Evolutionary conservation across 2,329 filamentous ascomycete genomes (phyloP).

Genomic region (Plectosphaerella plurivora): DNA sequence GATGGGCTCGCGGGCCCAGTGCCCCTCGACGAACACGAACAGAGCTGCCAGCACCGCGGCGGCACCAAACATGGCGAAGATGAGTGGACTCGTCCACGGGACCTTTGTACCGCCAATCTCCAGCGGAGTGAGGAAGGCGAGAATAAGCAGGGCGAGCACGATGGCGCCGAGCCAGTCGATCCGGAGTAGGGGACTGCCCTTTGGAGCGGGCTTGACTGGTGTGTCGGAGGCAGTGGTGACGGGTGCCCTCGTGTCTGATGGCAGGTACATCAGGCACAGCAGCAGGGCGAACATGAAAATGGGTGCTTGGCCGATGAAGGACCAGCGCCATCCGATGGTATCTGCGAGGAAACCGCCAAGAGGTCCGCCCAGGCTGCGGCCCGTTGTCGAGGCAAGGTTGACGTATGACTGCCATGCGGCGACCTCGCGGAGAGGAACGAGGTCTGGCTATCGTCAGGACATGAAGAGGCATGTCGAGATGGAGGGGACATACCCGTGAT

Average conservation of each 20-base stretch:
- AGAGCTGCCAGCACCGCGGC: conserved; percentile 21
- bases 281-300: conserved; percentile 49
- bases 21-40: conserved; percentile 23
- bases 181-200: conserved; percentile 22
- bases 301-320: conserved; percentile 58
- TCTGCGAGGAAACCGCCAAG: conserved; percentile 61
- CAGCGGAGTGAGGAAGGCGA: conserved; percentile 32
- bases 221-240: background rate
- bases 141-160: conserved; percentile 47
- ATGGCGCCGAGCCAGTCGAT: conserved; percentile 56
- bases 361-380: conserved; percentile 47
- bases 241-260: conserved; percentile 21
- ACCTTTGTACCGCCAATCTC: conserved; percentile 33
- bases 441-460: conserved; percentile 25
- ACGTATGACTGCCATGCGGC: conserved; percentile 50
- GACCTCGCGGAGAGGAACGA: conserved; percentile 47
- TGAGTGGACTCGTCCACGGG: conserved; percentile 29
- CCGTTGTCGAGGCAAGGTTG: conserved; percentile 46
- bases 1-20: conserved; percentile 47
- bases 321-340: conserved; percentile 63
- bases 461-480: background rate
- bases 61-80: conserved; percentile 23
- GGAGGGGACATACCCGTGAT: conserved; percentile 36
- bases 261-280: conserved; percentile 47
- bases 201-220: background rate